These are phyloP conservation scores for Tylopilus sp. DNA, from an alignment of 768 basidiomycete genomes.

Conservation along the genomic window DNA sequence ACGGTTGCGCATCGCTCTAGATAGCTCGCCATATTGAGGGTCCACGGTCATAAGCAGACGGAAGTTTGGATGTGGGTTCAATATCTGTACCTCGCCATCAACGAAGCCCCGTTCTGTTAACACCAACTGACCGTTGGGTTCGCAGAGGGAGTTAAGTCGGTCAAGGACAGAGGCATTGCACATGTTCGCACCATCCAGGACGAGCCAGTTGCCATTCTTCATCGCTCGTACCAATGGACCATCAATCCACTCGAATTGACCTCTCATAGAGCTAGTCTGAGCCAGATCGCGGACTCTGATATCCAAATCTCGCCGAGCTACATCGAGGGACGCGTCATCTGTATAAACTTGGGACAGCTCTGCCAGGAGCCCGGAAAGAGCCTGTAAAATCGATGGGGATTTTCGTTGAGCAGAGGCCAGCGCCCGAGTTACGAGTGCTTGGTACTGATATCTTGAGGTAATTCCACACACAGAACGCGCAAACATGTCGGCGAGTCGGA, in stretches of 20 bases:
- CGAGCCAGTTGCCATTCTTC: constrained; percentile 83
- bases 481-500: constrained; percentile 37
- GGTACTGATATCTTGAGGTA: constrained; percentile 15
- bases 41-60: constrained; percentile 93
- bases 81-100: constrained; percentile 65
- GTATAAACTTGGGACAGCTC: constrained; percentile 20
- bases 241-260: constrained; percentile 92
- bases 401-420: constrained; percentile 17
- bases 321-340: constrained; percentile 11
- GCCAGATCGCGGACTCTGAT: constrained; percentile 22
- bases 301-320: constrained; percentile 13
- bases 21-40: constrained; percentile 88
- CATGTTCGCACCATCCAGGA: constrained; percentile 90
- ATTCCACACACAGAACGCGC: constrained; percentile 34
- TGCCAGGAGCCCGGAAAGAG: constrained; percentile 27
- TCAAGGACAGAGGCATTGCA: constrained; percentile 96
- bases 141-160: constrained; percentile 94
- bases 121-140: constrained; percentile 75
- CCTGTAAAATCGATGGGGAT: constrained; percentile 20
- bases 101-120: constrained; percentile 88
- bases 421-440: constrained; percentile 11
- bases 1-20: constrained; percentile 97
- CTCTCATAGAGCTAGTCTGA: constrained; percentile 30
- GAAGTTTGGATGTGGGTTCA: constrained; percentile 85
- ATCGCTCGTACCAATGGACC: constrained; percentile 87